A percentile compares a stretch with the other conserved stretches of the same genome.
These are phyloP conservation scores for Panicum hallii DNA, from an alignment of 202 grass and related monocot genomes.

Conservation along the genomic window DNA sequence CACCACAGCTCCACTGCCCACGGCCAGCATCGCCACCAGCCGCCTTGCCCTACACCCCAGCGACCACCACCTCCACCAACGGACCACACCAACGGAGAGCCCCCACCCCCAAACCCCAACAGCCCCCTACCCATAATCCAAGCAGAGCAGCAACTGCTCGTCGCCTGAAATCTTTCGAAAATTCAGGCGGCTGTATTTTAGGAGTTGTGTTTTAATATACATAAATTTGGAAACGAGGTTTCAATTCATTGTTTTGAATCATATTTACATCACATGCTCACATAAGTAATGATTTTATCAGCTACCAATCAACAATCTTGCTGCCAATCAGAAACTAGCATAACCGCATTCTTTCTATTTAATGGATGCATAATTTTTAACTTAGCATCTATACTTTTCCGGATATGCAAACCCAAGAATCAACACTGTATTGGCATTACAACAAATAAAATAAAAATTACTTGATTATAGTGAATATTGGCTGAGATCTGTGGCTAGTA, in stretches of 20 bases:
- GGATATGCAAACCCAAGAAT: not conserved
- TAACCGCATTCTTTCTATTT: not conserved
- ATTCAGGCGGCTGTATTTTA: too few species aligned
- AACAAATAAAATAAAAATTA: not conserved
- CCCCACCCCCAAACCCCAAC: too few species aligned
- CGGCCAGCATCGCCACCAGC: too few species aligned
- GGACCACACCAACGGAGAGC: too few species aligned
- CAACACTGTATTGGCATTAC: not conserved
- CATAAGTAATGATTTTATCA: constrained; percentile 29
- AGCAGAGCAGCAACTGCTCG: too few species aligned
- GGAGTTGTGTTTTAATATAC: not conserved
- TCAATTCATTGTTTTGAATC: not conserved
- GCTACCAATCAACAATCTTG: constrained; percentile 29
- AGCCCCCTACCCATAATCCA: too few species aligned
- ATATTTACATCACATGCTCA: constrained; percentile 10
- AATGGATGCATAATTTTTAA: constrained; percentile 16
- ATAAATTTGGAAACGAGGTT: not conserved
- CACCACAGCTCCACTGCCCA: too few species aligned
- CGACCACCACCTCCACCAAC: too few species aligned
- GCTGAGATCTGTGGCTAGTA: constrained; percentile 13
- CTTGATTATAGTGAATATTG: not conserved
- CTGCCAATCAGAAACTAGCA: constrained; percentile 20
- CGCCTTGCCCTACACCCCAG: too few species aligned
- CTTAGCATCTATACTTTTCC: not conserved
- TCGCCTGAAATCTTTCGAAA: too few species aligned